phyloP scores from a whole-genome alignment of 2,329 filamentous ascomycete genomes.

The Beauveria sp. region DNA sequence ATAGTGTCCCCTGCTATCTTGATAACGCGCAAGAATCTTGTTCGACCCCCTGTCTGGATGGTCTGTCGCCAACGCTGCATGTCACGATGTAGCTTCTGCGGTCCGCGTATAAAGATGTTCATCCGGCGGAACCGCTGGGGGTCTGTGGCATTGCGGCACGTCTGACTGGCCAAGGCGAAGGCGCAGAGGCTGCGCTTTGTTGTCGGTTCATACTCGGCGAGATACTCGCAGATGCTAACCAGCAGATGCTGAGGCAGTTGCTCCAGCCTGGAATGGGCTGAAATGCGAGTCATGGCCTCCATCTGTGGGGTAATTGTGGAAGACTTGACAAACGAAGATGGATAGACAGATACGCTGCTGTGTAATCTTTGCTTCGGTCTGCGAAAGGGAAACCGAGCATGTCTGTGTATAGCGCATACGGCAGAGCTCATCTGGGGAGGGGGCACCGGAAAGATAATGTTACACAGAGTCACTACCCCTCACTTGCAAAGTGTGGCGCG shows the following conservation, averaged over 20 bases:
- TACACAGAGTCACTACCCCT: too few species aligned
- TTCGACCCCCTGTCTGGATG: neutral
- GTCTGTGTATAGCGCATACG: too few species aligned
- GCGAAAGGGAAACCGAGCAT: too few species aligned
- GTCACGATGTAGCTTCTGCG: conserved; percentile 1
- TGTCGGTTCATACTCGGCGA: conserved; percentile 1
- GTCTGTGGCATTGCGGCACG: neutral
- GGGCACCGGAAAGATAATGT: too few species aligned
- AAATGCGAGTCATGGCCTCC: too few species aligned
- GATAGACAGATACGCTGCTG: too few species aligned
- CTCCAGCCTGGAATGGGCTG: neutral
- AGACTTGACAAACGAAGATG: too few species aligned
- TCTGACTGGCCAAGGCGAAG: conserved; percentile 2
- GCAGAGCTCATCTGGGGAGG: too few species aligned
- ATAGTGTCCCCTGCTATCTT: conserved; percentile 3
- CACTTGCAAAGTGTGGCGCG: too few species aligned
- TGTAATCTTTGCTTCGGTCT: too few species aligned
- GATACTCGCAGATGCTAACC: neutral
- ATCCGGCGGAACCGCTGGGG: neutral
- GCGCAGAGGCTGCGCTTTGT: conserved; percentile 4
- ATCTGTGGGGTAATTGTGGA: too few species aligned
- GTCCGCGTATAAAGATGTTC: neutral
- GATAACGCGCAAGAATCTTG: neutral
- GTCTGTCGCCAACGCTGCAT: neutral
- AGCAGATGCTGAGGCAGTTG: neutral